These are phyloP conservation scores for Quercus bicolor DNA, from an alignment of 306 rosid genomes.

Conservation along the genomic window DNA sequence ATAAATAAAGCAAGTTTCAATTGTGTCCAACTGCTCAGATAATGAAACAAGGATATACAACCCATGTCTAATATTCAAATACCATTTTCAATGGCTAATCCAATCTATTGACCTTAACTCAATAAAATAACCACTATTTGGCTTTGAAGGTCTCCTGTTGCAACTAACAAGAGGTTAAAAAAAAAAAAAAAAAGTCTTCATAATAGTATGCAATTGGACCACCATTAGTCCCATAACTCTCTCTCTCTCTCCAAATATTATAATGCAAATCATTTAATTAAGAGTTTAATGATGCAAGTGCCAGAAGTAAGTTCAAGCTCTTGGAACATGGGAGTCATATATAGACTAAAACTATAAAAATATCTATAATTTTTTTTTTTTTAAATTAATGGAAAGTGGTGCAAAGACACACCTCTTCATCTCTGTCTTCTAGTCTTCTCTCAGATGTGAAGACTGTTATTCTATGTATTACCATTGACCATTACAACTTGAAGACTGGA, in stretches of 20 bases:
- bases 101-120: slow-evolving; percentile 26
- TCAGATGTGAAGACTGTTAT: neutral
- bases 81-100: slow-evolving; percentile 21
- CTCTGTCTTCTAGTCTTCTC: neutral
- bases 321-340: slow-evolving; percentile 6
- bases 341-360: neutral
- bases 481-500: neutral
- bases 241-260: neutral
- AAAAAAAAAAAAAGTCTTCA: neutral
- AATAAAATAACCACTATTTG: slow-evolving; percentile 21
- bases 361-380: neutral
- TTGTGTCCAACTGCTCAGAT: neutral
- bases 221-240: neutral
- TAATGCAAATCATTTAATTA: neutral
- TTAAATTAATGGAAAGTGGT: neutral
- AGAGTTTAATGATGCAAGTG: slow-evolving; percentile 11
- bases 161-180: neutral
- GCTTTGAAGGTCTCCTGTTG: slow-evolving; percentile 10
- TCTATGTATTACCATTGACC: neutral
- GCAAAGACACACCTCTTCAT: slow-evolving; percentile 3
- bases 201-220: slow-evolving; percentile 25
- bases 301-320: slow-evolving; percentile 12
- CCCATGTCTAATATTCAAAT: slow-evolving; percentile 6
- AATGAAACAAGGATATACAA: neutral
- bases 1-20: neutral